Evolutionary conservation across 1,284 basidiomycete species (phyloP).

Genomic region (Trametes polyzona): DNA sequence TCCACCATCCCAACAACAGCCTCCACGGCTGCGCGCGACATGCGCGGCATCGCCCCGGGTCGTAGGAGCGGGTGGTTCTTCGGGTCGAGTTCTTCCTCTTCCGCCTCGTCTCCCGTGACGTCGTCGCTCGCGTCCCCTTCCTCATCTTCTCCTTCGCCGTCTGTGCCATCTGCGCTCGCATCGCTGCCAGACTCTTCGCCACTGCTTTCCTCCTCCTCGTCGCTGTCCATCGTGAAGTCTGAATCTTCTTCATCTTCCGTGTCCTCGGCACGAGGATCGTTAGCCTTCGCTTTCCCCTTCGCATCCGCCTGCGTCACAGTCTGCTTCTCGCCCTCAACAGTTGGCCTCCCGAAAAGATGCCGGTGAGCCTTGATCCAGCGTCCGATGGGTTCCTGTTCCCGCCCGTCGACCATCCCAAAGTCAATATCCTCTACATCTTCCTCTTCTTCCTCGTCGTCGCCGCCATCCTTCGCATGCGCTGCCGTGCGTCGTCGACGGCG

Average conservation of each 20-base stretch:
- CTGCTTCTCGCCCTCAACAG: no score
- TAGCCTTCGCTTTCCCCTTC: conserved; percentile 25
- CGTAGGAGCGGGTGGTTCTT: conserved; percentile 65
- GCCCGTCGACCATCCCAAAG: conserved; percentile 72
- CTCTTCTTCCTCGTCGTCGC: conserved; percentile 36
- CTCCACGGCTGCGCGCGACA: conserved; percentile 68
- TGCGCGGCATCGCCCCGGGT: conserved; percentile 66
- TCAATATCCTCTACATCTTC: conserved; percentile 59
- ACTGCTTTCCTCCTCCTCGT: conserved; percentile 34
- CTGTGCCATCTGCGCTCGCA: conserved; percentile 26
- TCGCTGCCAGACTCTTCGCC: conserved; percentile 18
- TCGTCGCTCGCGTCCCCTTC: conserved; percentile 26
- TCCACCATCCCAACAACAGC: conserved; percentile 65
- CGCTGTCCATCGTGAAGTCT: conserved; percentile 46
- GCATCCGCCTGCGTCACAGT: conserved; percentile 2
- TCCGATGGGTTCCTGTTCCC: conserved; percentile 65
- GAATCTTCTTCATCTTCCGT: conserved; percentile 58
- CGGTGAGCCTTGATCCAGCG: conserved; percentile 64
- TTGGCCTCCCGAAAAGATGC: conserved; percentile 56
- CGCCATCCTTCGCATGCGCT: conserved; percentile 14
- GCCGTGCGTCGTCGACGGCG: conserved; percentile 43
- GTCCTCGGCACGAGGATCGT: conserved; percentile 41
- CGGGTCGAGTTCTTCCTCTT: conserved; percentile 54
- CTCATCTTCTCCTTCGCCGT: conserved; percentile 29
- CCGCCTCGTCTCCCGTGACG: conserved; percentile 30